Evolutionary conservation across 1,139 yeast species (phyloP), one percentile per base, ranked within the genome.

Genomic region (Debaryomycetaceae sp.): DNA sequence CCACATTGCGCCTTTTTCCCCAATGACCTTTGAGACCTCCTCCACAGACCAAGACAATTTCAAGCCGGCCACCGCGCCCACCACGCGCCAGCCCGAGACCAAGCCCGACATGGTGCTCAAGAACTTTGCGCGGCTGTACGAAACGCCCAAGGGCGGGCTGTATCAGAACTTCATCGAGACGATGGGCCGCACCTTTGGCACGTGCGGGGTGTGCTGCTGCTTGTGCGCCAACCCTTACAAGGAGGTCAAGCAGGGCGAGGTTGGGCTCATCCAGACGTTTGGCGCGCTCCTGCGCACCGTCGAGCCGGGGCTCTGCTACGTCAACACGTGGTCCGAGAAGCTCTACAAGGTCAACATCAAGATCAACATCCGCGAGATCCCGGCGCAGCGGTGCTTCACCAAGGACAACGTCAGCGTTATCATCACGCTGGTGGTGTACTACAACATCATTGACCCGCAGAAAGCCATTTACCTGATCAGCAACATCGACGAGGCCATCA

Each of bases 231-330:
- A 78, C 46, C 86, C 86, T 7, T 80, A 75, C 58, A 61, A 68
- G 46, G 61, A 66, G 28, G 83, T 81, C 25, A 57, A 68, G 26
- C 85, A 80, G 54, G 89, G 89, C 49, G 65, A 74, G 38, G 86
- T 81, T 35, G 89, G 88, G 11, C 62, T 81, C 37, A 68, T 81
- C 28, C 81, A 82, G 34, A 68, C 73, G 27, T 81, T 79, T 51
- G 89, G 89, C 45, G 79, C 82, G 33, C 65, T 80, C 42, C 65
- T 80, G 37, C 64, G 79, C 51, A 65, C 80, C 5, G 82, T 75
- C 23, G 88, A 80, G 49, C 86, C 88, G 3, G 89, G 89, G 30
- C 65, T 80, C 35, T 64, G 73, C 16, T 74, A 74, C 45, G 78
- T 81, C 33, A 80, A 80, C 51, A 77, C 79, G 11, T 65, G 81